Conservation (phyloP, 805 yeast genomes). For the Zygoascus biomembranicola region DNA sequence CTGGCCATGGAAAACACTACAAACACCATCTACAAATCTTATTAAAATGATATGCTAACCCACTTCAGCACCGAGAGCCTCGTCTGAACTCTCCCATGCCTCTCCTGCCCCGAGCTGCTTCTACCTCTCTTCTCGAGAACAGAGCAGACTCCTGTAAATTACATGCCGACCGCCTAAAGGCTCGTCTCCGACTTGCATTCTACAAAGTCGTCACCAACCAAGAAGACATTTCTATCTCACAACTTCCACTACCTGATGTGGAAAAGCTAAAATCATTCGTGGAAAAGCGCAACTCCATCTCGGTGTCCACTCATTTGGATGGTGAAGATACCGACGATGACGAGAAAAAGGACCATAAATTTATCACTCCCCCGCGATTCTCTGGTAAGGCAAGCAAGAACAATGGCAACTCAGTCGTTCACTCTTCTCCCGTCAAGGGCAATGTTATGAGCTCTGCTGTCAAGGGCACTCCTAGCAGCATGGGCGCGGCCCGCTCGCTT, state of each 20-base stretch:
- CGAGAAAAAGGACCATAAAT: neutral
- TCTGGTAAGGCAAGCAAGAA: neutral
- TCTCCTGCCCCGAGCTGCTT: conserved; percentile 6
- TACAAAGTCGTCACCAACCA: conserved; percentile 29
- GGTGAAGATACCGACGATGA: neutral
- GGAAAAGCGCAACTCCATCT: neutral
- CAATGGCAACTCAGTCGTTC: neutral
- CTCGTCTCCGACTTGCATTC: conserved; percentile 27
- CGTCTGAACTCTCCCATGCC: conserved; percentile 14
- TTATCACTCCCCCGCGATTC: neutral
- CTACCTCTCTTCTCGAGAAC: neutral
- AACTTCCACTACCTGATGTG: conserved; percentile 14
- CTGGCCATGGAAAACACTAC: too few relatives aligned
- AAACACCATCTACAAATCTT: too few relatives aligned
- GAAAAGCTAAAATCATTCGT: neutral
- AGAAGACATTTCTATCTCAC: conserved; percentile 20
- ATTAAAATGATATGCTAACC: neutral
- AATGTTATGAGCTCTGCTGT: neutral
- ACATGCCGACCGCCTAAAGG: conserved; percentile 23
- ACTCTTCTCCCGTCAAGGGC: conserved; percentile 5
- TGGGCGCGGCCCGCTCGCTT: conserved; percentile 17
- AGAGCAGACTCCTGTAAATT: conserved; percentile 3
- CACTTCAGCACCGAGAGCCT: neutral
- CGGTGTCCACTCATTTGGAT: neutral
- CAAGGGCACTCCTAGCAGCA: conserved; percentile 13